Evolutionary conservation across 345 rosid genomes (phyloP).

Genomic region (Noccaea caerulescens): DNA sequence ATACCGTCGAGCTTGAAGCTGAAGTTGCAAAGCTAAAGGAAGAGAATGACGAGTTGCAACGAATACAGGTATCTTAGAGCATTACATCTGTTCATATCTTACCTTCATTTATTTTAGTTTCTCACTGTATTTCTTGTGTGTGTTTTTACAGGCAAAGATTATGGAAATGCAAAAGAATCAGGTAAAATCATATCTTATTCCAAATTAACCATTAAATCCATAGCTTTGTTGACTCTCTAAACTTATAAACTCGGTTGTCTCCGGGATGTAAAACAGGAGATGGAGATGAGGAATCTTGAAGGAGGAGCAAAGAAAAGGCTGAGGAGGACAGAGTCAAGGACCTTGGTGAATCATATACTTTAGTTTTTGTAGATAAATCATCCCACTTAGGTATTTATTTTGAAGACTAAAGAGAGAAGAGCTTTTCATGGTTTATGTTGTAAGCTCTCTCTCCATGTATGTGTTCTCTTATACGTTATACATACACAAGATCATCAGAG

Average conservation of each 20-base stretch:
- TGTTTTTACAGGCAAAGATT: constrained; percentile 59
- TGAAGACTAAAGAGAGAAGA: no score
- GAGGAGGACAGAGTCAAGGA: constrained; percentile 80
- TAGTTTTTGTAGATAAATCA: no score
- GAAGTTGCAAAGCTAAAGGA: constrained; percentile 85
- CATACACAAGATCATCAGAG: constrained; percentile 23
- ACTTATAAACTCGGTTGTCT: constrained; percentile 4
- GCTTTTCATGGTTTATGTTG: no score
- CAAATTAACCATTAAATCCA: background rate
- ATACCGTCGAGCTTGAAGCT: constrained; percentile 92
- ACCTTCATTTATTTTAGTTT: constrained; percentile 23
- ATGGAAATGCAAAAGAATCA: constrained; percentile 83
- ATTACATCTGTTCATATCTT: constrained; percentile 18
- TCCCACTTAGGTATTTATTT: no score
- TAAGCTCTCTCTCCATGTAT: background rate
- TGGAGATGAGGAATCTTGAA: constrained; percentile 65
- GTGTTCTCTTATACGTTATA: constrained; percentile 8
- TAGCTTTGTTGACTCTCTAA: background rate
- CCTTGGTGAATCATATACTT: constrained; percentile 65
- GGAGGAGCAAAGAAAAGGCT: constrained; percentile 60
- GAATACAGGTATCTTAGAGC: constrained; percentile 64
- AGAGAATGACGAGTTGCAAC: constrained; percentile 72
- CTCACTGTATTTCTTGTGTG: constrained; percentile 15
- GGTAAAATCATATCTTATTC: constrained; percentile 46
- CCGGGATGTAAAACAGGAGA: constrained; percentile 48